Evolutionary conservation across 192 early-diverging fungal genomes (phyloP), one percentile per base, ranked within the genome.

Genomic region (Coemansia sp.): DNA sequence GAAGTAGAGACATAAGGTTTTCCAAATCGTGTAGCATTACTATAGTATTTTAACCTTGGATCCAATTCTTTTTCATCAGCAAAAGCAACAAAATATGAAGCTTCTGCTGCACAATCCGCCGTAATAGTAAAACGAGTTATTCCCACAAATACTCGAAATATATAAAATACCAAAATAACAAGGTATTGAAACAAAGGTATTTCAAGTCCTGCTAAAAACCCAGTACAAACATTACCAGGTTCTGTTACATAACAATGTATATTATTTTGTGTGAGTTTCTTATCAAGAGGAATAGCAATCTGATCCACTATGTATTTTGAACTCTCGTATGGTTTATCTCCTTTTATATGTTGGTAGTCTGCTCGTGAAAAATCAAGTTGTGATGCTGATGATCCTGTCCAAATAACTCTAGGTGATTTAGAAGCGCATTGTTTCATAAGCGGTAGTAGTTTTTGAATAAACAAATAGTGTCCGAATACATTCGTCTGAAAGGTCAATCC

Each of bases 291-390:
- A 1, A 48, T 3, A 0, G 62, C 62, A 26, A 80, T 75, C 64
- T 74, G 65, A 60, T 83, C 82, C n/a, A 80, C 60, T 4, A 80
- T 69, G 30, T 68, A 77, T 53, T 83, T 83, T 4, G 82, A 83
- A 28, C 77, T 80, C 60, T 83, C 82, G 60, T 83, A 83, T 23
- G 82, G 56, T 27, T 64, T 71, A 24, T 16, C 18, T 4, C 82
- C 82, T 16, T 67, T 54, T 6, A 80, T 53, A 50, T 83, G 82
- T 68, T 77, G 67, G 65, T 74, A 77, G 30, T 83, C 82, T 8
- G 51, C 6, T 23, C 24, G 60, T 7, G 25, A 41, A 25, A 80
- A 83, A 22, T 69, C 50, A 12, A 61, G 58, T 24, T 53, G 57
- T 16, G 70, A 69, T 0, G 73, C 73, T 3, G 70, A 32, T 12